These are phyloP conservation scores for Ceratopteris richardii DNA, from an alignment of 75 land plant species.

Conservation along the genomic window DNA sequence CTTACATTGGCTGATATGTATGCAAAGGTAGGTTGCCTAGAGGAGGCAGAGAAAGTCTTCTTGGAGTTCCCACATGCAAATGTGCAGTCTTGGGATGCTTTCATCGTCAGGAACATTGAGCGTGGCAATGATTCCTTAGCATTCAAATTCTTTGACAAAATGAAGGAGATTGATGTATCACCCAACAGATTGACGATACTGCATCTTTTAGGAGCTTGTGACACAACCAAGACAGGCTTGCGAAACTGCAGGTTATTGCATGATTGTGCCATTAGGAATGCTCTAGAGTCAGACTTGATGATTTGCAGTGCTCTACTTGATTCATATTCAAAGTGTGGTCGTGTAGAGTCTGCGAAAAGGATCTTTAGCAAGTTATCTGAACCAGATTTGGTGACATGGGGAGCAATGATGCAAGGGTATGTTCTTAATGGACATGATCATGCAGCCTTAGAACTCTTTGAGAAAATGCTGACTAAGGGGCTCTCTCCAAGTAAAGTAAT, in stretches of 20 bases:
- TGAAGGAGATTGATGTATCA: not conserved
- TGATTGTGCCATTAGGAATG: constrained; percentile 17
- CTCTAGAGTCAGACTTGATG: constrained; percentile 3
- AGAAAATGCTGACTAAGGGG: constrained; percentile 3
- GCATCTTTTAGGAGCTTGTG: constrained; percentile 13
- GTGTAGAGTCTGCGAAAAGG: not conserved
- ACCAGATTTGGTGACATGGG: constrained; percentile 19
- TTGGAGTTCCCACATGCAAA: not conserved
- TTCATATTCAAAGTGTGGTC: constrained; percentile 17
- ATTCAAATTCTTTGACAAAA: constrained; percentile 3
- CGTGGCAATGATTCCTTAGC: not conserved
- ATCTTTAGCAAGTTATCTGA: constrained; percentile 7
- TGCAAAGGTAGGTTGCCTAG: not conserved
- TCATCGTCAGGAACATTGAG: constrained; percentile 1
- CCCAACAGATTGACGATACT: constrained; percentile 8
- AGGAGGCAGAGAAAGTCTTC: not conserved
- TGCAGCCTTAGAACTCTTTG: not conserved
- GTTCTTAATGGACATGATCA: not conserved
- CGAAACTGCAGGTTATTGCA: constrained; percentile 23
- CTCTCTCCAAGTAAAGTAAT: too few species aligned
- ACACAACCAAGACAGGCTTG: constrained; percentile 15
- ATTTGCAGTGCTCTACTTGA: constrained; percentile 14
- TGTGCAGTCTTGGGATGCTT: constrained; percentile 5
- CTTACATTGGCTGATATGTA: constrained; percentile 9
- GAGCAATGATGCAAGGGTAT: constrained; percentile 14